These are phyloP conservation scores for Wallacemonas rigidus DNA, from an alignment of 208 protist species.

Conservation along the genomic window DNA sequence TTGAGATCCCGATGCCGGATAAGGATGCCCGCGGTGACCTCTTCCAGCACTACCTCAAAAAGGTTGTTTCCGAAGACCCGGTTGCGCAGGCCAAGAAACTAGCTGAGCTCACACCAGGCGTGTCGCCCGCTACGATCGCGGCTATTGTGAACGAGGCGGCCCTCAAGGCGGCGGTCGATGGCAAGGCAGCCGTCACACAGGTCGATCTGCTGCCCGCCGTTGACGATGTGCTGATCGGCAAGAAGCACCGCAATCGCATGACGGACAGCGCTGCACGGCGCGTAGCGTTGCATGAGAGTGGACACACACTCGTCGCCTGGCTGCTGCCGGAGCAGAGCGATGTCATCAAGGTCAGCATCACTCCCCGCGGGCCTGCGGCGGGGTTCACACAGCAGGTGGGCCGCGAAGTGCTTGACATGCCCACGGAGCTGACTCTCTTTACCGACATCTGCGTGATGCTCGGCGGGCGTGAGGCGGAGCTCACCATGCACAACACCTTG, in stretches of 20 bases:
- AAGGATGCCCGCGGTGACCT: slow-evolving; percentile 59
- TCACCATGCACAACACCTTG: slow-evolving; percentile 88
- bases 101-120: slow-evolving; percentile 84
- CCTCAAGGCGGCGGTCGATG: slow-evolving; percentile 86
- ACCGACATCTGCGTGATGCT: slow-evolving; percentile 93
- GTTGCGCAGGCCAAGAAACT: slow-evolving; percentile 38
- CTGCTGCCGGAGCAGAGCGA: slow-evolving; percentile 86
- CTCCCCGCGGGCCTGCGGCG: slow-evolving; percentile 79
- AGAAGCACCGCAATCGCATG: slow-evolving; percentile 83
- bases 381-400: slow-evolving; percentile 88
- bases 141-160: slow-evolving; percentile 92
- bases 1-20: slow-evolving; percentile 88
- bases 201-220: slow-evolving; percentile 73
- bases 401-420: slow-evolving; percentile 73
- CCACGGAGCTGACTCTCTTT: slow-evolving; percentile 90
- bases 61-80: slow-evolving; percentile 43
- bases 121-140: slow-evolving; percentile 93
- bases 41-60: slow-evolving; percentile 75
- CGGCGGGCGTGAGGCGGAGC: slow-evolving; percentile 95
- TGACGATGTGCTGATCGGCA: slow-evolving; percentile 87
- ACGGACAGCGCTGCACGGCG: slow-evolving; percentile 47
- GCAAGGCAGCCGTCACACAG: slow-evolving; percentile 88
- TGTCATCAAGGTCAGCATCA: slow-evolving; percentile 97
- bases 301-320: slow-evolving; percentile 95
- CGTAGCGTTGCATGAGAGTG: slow-evolving; percentile 95